Evolutionary conservation across 306 rosid species (phyloP).

Genomic region (Rosa multiflora): DNA sequence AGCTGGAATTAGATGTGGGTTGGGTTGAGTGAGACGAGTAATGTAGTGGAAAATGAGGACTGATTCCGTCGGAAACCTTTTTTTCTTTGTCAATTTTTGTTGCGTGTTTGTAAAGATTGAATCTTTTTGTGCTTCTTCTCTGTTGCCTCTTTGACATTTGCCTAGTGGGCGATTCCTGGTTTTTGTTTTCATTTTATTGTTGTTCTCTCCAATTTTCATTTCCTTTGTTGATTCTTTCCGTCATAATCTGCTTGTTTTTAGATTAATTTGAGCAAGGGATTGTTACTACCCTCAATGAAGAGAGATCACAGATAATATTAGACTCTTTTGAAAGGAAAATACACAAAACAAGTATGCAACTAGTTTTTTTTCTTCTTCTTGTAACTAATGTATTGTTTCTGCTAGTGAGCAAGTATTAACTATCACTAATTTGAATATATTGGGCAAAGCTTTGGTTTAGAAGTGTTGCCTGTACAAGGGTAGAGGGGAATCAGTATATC

Average conservation of each 20-base stretch:
- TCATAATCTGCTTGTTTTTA: neutral
- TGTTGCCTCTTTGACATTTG: too few relatives aligned
- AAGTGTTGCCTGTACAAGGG: neutral
- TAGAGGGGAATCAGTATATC: neutral
- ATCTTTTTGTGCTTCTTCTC: neutral
- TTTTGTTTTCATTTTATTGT: neutral
- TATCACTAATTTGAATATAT: neutral
- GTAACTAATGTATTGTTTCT: neutral
- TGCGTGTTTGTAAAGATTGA: neutral
- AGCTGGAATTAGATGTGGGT: constrained; percentile 9
- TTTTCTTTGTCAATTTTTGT: neutral
- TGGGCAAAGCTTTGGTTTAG: neutral
- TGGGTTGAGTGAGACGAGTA: constrained; percentile 13
- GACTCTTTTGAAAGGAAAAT: neutral
- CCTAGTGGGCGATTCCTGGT: neutral
- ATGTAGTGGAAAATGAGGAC: constrained; percentile 1
- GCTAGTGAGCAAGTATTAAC: neutral
- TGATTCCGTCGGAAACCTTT: too few relatives aligned
- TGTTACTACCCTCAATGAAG: neutral
- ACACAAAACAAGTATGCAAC: neutral
- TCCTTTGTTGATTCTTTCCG: neutral
- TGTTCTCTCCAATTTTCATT: neutral
- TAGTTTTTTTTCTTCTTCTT: neutral
- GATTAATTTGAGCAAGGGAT: neutral
- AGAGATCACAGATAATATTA: neutral